Percentiles rank a stretch among this genome's conserved stretches.
These are phyloP conservation scores for Chlorophyllum brunneum DNA, from an alignment of 768 basidiomycete species.

Conservation along the genomic window DNA sequence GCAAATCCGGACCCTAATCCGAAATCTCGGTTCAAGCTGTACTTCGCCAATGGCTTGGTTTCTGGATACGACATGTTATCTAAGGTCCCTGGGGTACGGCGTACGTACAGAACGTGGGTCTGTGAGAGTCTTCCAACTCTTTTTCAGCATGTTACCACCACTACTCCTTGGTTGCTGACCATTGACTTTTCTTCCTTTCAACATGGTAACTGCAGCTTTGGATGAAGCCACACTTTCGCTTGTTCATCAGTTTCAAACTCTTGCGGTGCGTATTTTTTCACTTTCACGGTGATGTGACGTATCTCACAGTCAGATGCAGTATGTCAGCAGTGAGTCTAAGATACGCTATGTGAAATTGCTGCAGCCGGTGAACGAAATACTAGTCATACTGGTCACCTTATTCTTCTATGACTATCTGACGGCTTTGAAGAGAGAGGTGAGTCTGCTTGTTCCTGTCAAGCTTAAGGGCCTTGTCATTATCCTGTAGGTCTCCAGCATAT, in stretches of 20 bases:
- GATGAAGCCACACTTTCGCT: neutral
- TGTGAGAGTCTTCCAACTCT: neutral
- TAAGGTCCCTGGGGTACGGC: no score
- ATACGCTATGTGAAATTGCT: no score
- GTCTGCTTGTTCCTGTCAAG: neutral
- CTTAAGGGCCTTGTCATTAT: neutral
- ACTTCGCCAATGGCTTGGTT: no score
- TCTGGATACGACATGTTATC: no score
- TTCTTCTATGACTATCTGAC: slow-evolving; percentile 4
- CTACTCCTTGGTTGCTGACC: neutral
- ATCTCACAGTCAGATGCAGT: no score
- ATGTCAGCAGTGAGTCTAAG: neutral
- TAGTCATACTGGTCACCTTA: neutral
- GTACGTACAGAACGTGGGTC: neutral
- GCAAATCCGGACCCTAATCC: no score
- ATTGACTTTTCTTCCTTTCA: neutral
- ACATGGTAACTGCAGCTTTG: neutral
- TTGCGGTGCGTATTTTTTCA: neutral
- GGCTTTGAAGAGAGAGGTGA: neutral
- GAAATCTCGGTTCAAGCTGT: no score
- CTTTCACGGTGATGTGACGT: no score
- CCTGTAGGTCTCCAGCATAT: neutral
- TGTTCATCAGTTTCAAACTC: neutral
- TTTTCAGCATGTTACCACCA: neutral
- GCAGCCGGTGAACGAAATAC: neutral